phyloP scores from a whole-genome alignment of 2,329 filamentous ascomycete genomes.

The Phyllosticta citribraziliensis region DNA sequence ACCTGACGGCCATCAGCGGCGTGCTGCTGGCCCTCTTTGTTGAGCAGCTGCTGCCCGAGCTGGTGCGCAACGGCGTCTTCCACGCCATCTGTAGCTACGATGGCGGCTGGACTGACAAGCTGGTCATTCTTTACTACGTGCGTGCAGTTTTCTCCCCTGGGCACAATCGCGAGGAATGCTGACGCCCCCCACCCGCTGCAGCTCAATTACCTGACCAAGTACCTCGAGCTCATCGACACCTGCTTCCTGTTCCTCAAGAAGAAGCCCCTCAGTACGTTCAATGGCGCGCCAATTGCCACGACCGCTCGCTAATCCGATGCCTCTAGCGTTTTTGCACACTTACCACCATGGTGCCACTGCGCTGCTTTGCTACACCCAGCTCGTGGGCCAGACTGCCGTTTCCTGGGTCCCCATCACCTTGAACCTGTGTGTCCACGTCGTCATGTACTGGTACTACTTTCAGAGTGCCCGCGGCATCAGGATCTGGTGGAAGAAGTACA shows the following conservation, averaged over 20 bases:
- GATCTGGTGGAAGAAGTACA: conserved; percentile 99
- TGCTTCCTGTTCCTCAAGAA: conserved; percentile 98
- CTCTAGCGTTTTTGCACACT: conserved; percentile 80
- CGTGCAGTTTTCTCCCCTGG: conserved; percentile 29
- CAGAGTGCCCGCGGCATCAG: conserved; percentile 90
- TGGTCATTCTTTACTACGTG: conserved; percentile 96
- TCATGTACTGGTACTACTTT: conserved; percentile 99
- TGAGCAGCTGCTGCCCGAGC: conserved; percentile 79
- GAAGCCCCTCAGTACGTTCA: conserved; percentile 73
- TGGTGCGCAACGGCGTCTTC: conserved; percentile 76
- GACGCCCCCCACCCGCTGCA: conserved; percentile 32
- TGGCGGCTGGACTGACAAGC: conserved; percentile 86
- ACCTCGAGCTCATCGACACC: conserved; percentile 89
- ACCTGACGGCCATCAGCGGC: conserved; percentile 77
- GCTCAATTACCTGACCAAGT: conserved; percentile 98
- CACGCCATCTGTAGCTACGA: conserved; percentile 71
- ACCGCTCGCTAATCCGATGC: conserved; percentile 15
- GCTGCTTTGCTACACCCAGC: conserved; percentile 94
- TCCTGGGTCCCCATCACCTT: conserved; percentile 92
- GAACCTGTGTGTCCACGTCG: conserved; percentile 88
- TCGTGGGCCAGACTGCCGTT: conserved; percentile 83
- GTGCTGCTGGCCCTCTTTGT: conserved; percentile 74
- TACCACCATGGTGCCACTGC: conserved; percentile 97
- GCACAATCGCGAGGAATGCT: conserved; percentile 22
- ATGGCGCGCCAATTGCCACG: neutral